Percentiles rank a stretch among this genome's conserved stretches.
Conservation (phyloP, 306 rosid genomes). For the Quercus rubra region DNA sequence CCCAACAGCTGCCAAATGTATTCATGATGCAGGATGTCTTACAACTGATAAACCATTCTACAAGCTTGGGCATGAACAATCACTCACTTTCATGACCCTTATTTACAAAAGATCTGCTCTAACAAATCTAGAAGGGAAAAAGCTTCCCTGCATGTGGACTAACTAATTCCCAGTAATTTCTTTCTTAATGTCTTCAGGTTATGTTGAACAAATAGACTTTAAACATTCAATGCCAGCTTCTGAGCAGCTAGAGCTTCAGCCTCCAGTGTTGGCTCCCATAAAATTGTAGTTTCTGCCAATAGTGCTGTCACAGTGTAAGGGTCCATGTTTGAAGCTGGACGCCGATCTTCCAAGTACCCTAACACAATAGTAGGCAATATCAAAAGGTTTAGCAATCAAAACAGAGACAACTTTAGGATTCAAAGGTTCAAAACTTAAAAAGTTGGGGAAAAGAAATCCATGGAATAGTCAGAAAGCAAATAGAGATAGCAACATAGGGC, state of each 20-base stretch:
- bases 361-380: slow-evolving; percentile 17
- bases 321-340: slow-evolving; percentile 99
- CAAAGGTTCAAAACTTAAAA: neutral
- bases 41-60: slow-evolving; percentile 31
- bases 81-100: slow-evolving; percentile 28
- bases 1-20: slow-evolving; percentile 23
- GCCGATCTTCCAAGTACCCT: slow-evolving; percentile 99
- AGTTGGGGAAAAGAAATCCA: neutral
- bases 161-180: slow-evolving; percentile 8
- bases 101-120: slow-evolving; percentile 46
- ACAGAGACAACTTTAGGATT: neutral
- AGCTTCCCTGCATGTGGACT: slow-evolving; percentile 14
- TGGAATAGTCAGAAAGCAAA: neutral
- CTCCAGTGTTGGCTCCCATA: slow-evolving; percentile 97
- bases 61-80: slow-evolving; percentile 31
- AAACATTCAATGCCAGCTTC: slow-evolving; percentile 80
- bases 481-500: neutral
- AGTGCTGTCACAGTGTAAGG: slow-evolving; percentile 82
- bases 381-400: slow-evolving; percentile 9
- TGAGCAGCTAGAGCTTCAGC: slow-evolving; percentile 98
- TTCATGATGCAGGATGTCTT: slow-evolving; percentile 23
- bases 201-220: slow-evolving; percentile 21
- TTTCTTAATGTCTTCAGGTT: slow-evolving; percentile 16
- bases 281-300: slow-evolving; percentile 72
- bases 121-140: slow-evolving; percentile 39